phyloP scores from a whole-genome alignment of 139 green algal species.

The Microglena sp. region DNA sequence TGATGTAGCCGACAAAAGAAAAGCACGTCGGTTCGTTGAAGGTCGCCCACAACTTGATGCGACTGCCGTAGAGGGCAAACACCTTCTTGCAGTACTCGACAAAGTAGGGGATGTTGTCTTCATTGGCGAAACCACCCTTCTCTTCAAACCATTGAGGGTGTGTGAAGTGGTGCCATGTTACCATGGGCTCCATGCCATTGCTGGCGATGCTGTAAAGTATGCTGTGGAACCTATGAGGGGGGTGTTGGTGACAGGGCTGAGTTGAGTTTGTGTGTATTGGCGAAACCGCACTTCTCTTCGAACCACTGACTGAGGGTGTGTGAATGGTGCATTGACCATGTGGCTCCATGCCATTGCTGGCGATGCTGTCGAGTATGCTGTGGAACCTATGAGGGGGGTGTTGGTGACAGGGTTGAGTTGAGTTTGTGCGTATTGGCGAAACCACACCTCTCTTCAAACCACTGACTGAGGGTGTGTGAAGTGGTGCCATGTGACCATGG shows the following conservation, averaged over 20 bases:
- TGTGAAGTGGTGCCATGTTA: slow-evolving; percentile 47
- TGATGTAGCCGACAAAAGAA: slow-evolving; percentile 28
- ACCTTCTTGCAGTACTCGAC: slow-evolving; percentile 42
- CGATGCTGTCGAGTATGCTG: slow-evolving; percentile 30
- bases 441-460: too few relatives aligned
- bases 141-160: slow-evolving; percentile 60
- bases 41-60: slow-evolving; percentile 12
- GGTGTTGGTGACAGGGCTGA: too few relatives aligned
- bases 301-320: too few relatives aligned
- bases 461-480: too few relatives aligned
- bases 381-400: slow-evolving; percentile 19
- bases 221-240: slow-evolving; percentile 18
- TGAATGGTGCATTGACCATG: too few relatives aligned
- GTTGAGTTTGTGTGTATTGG: too few relatives aligned
- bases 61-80: background rate
- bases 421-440: too few relatives aligned
- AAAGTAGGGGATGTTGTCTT: slow-evolving; percentile 69
- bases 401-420: too few relatives aligned
- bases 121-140: slow-evolving; percentile 57
- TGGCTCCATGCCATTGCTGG: slow-evolving; percentile 26
- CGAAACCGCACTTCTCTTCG: slow-evolving; percentile 65
- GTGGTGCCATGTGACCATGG: slow-evolving; percentile 43
- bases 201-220: slow-evolving; percentile 30
- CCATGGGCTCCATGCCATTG: slow-evolving; percentile 32
- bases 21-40: slow-evolving; percentile 75